These are phyloP conservation scores for Nelumbo lutea DNA, from an alignment of 164 flowering plant genomes.

Conservation along the genomic window DNA sequence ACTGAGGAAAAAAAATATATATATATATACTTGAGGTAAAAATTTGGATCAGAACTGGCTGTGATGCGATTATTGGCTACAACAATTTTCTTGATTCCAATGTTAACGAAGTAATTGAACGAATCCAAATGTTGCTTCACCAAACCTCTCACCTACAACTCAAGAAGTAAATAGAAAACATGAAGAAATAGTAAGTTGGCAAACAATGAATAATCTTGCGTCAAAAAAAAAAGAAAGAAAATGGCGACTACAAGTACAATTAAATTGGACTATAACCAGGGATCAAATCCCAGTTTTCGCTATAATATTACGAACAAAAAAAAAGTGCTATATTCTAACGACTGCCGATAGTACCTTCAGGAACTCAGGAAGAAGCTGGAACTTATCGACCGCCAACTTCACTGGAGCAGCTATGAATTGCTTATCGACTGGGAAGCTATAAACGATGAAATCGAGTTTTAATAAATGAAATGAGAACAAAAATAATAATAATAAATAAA, in stretches of 20 bases:
- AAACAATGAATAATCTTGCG: too few relatives aligned
- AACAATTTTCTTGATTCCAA: constrained; percentile 69
- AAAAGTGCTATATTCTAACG: neutral
- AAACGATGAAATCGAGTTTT: neutral
- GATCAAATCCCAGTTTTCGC: too few relatives aligned
- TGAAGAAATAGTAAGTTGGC: too few relatives aligned
- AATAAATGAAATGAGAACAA: neutral
- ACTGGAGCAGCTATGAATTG: constrained; percentile 51
- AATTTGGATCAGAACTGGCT: constrained; percentile 29
- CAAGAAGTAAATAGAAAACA: neutral
- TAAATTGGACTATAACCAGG: neutral
- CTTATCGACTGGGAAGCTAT: constrained; percentile 25
- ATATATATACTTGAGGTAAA: constrained; percentile 43
- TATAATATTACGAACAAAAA: neutral
- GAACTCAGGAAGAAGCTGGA: constrained; percentile 82
- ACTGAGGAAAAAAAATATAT: too few relatives aligned
- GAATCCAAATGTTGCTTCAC: constrained; percentile 96
- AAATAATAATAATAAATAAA: neutral
- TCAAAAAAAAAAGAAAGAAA: too few relatives aligned
- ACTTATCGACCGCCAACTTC: constrained; percentile 64
- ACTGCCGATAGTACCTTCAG: constrained; percentile 43
- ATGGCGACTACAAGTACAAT: too few relatives aligned
- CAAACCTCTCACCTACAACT: constrained; percentile 70
- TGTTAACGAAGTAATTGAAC: constrained; percentile 69
- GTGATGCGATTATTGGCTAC: constrained; percentile 50